Base-by-base conservation (phyloP, 176 grass and related monocot genomes). In the Avena insularis region DNA sequence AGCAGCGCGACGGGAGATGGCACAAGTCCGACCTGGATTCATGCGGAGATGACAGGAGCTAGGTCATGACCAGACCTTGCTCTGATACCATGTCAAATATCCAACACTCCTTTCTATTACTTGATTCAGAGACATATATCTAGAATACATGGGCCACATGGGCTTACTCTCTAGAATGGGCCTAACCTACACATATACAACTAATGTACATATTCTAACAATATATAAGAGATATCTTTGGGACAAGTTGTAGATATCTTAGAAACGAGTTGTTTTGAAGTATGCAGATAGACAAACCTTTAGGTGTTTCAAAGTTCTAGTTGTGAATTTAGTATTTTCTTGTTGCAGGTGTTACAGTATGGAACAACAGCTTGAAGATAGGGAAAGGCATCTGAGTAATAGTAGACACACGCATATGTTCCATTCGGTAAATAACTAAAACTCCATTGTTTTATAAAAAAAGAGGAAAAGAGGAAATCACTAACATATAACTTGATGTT, bases 291-390 rank as follows among this genome's bases (percentile, higher is more conserved):
- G 4, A 75, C 69, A 57, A 53, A 69, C 8, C 50, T 70, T 64
- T 59, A 53, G 8, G 21, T 80, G 40, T 69, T 68, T 21, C 31
- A 19, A 87, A 60, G 35, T 69, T 77, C 15, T 76, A 43, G 36
- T 63, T 7, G 6, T 82, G 43, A 78, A 82, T 73, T 72, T 82
- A 57, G 13, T 62, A 72, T 71, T 63, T 88, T 88, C 54, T 38
- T 88, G 33, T 64, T 83, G 60, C 90, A 99, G 97, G 79, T 99
- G 97, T 92, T 88, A 90, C 82, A 82, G 90, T 61, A 78, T 64
- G 77, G 94, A 97, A 80, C 90, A 89, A 86, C 88, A 81, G 40
- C 76, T 93, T 79, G 97, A 99, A 78, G 92, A 94, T 13, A 94
- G 85, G 73, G 92, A 99, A 46, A 93, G 87, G 27, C 97, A 99